phyloP scores from a whole-genome alignment of 2,329 filamentous ascomycete species.

The Sordariomycetes sp. region DNA sequence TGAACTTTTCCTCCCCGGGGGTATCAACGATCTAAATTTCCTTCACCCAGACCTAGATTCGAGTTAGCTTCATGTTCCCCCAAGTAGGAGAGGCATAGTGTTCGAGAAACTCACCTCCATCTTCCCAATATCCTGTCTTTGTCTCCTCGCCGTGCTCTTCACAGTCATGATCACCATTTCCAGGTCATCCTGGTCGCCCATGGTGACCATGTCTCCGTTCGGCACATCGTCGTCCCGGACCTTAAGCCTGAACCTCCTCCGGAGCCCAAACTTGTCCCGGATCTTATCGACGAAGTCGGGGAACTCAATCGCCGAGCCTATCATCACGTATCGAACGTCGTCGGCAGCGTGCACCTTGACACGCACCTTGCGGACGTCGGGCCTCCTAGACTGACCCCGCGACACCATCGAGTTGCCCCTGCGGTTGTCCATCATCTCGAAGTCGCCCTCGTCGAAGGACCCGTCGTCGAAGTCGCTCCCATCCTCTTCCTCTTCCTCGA shows the following conservation, averaged over 20 bases:
- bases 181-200: conserved; percentile 92
- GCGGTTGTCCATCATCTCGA: conserved; percentile 62
- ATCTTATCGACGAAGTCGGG: conserved; percentile 69
- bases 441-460: conserved; percentile 65
- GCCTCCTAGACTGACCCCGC: conserved; percentile 45
- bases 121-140: conserved; percentile 76
- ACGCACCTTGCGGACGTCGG: conserved; percentile 67
- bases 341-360: conserved; percentile 83
- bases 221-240: conserved; percentile 68
- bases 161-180: conserved; percentile 72
- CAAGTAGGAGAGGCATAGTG: background rate
- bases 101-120: conserved; percentile 64
- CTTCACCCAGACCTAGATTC: conserved; percentile 36
- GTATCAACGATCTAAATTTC: conserved; percentile 24
- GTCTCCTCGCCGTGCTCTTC: conserved; percentile 57
- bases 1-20: background rate
- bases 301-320: conserved; percentile 63
- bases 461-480: conserved; percentile 62
- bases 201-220: conserved; percentile 85
- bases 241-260: conserved; percentile 77
- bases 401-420: conserved; percentile 35
- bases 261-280: conserved; percentile 74
- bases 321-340: conserved; percentile 89
- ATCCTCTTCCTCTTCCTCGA: conserved; percentile 71
- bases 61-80: conserved; percentile 12